Percentiles rank a stretch among this genome's conserved stretches.
Evolutionary conservation across 2,329 filamentous ascomycete genomes (phyloP).

Genomic region (Ambrosiella cleistominuta): DNA sequence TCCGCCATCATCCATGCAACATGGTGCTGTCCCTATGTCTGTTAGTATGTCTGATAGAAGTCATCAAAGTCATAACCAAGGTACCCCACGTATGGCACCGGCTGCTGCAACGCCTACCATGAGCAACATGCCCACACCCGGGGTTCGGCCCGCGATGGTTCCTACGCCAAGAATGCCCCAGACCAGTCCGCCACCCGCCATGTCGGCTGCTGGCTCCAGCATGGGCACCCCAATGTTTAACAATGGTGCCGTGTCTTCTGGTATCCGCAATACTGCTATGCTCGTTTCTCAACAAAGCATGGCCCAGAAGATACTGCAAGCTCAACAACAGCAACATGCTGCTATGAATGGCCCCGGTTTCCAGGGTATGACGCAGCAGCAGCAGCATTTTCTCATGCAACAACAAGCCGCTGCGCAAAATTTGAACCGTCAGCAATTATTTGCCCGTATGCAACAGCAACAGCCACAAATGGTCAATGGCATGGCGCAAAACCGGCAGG

Average conservation of each 20-base stretch:
- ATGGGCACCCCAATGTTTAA: constrained; percentile 20
- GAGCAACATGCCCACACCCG: constrained; percentile 36
- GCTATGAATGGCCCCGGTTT: constrained; percentile 16
- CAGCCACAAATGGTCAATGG: constrained; percentile 15
- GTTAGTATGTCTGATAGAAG: constrained; percentile 47
- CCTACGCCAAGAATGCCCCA: constrained; percentile 46
- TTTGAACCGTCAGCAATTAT: neutral
- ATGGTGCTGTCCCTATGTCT: constrained; percentile 38
- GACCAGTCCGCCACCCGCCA: constrained; percentile 41
- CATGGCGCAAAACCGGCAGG: neutral
- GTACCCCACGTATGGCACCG: constrained; percentile 44
- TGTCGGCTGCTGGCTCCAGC: constrained; percentile 36
- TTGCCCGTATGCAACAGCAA: constrained; percentile 14
- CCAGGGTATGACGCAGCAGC: constrained; percentile 21
- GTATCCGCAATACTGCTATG: constrained; percentile 23
- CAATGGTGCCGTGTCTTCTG: neutral
- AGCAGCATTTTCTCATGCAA: constrained; percentile 20
- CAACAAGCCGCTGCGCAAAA: constrained; percentile 18
- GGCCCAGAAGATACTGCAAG: constrained; percentile 28
- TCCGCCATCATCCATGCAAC: constrained; percentile 48
- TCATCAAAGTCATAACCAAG: constrained; percentile 46
- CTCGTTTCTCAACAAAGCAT: constrained; percentile 25
- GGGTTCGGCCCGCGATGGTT: constrained; percentile 32
- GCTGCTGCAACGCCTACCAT: constrained; percentile 44
- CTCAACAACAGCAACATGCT: constrained; percentile 26